phyloP scores from a whole-genome alignment of 2,329 filamentous ascomycete species.

The Aspergillus caelatus region DNA sequence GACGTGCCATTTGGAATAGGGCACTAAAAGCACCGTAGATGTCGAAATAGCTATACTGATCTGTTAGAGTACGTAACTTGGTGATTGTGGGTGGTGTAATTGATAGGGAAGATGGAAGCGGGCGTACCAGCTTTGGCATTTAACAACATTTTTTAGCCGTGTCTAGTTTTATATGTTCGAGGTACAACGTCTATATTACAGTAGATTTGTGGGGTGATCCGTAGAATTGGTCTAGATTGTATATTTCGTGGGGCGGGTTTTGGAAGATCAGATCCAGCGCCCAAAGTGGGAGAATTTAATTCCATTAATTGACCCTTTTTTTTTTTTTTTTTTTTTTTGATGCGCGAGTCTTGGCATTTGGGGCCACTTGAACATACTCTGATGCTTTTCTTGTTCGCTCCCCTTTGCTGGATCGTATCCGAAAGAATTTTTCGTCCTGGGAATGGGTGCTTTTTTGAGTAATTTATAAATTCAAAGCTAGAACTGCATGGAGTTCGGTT shows the following conservation, averaged over 20 bases:
- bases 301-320: not conserved
- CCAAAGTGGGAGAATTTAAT: not conserved
- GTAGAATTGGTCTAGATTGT: not conserved
- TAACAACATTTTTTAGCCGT: constrained; percentile 31
- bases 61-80: constrained; percentile 7
- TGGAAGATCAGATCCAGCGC: too few species aligned
- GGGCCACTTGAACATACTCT: not conserved
- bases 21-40: constrained; percentile 71
- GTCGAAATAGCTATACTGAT: constrained; percentile 65
- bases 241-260: not conserved
- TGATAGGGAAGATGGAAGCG: not conserved
- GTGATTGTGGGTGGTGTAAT: not conserved
- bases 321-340: constrained; percentile 9
- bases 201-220: not conserved
- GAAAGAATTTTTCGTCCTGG: not conserved
- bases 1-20: constrained; percentile 82
- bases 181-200: not conserved
- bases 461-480: too few species aligned
- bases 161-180: not conserved
- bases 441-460: not conserved
- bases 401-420: not conserved
- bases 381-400: not conserved
- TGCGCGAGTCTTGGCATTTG: constrained; percentile 24
- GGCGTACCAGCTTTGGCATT: constrained; percentile 38
- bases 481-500: too few species aligned